Conservation (phyloP, 2,329 filamentous ascomycete genomes). For the Aureobasidium sp. region DNA sequence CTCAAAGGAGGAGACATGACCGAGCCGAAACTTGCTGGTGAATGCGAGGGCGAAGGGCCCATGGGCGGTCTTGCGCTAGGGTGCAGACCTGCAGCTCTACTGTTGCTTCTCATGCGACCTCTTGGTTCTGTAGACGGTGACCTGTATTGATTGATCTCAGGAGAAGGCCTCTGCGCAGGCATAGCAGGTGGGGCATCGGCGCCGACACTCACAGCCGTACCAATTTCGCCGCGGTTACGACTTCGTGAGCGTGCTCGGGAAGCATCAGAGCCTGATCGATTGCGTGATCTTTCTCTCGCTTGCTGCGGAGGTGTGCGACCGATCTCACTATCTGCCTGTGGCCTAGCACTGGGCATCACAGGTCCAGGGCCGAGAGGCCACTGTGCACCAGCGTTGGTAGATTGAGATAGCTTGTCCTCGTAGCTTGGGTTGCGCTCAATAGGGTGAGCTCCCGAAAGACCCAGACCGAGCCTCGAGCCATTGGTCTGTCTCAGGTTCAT, state of each 20-base stretch:
- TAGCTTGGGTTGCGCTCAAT: slow-evolving; percentile 1
- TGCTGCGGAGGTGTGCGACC: slow-evolving; percentile 11
- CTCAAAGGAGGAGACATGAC: slow-evolving; percentile 5
- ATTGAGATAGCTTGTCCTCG: neutral
- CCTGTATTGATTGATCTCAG: slow-evolving; percentile 17
- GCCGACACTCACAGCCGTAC: slow-evolving; percentile 30
- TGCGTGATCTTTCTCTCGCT: slow-evolving; percentile 30
- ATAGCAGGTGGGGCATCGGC: slow-evolving; percentile 6
- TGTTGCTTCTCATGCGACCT: slow-evolving; percentile 15
- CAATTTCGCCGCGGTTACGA: slow-evolving; percentile 48
- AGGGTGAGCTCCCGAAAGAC: slow-evolving; percentile 6
- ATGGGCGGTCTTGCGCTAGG: neutral
- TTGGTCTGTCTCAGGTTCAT: slow-evolving; percentile 34
- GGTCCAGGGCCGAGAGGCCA: slow-evolving; percentile 12
- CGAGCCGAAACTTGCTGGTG: neutral
- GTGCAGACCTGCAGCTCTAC: slow-evolving; percentile 7
- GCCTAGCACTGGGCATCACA: neutral
- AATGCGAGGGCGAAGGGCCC: neutral
- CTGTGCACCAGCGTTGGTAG: neutral
- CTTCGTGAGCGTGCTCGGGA: slow-evolving; percentile 49
- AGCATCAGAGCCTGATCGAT: slow-evolving; percentile 50
- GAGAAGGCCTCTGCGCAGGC: slow-evolving; percentile 21
- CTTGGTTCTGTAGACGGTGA: neutral
- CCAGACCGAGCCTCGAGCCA: slow-evolving; percentile 43
- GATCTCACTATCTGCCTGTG: slow-evolving; percentile 31